These are phyloP conservation scores for Dryadomyces quercus-mongolicae DNA, from an alignment of 2,329 filamentous ascomycete genomes.

Conservation along the genomic window DNA sequence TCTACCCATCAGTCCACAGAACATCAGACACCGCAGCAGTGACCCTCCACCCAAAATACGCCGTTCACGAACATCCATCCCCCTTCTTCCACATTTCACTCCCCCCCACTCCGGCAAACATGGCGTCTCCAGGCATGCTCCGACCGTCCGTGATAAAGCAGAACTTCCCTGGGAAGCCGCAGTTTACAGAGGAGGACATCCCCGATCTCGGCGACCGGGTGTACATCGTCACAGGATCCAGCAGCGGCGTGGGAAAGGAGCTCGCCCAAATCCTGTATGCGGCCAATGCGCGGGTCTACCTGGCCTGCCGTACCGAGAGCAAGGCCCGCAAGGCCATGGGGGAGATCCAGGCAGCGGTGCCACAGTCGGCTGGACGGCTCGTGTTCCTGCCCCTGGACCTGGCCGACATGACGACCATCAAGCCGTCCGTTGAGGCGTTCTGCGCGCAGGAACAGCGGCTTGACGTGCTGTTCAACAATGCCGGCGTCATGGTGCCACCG, in stretches of 20 bases:
- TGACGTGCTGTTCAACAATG: conserved; percentile 26
- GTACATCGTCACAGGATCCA: conserved; percentile 30
- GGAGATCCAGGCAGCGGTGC: conserved; percentile 20
- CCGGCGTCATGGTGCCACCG: conserved; percentile 21
- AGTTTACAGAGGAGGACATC: neutral
- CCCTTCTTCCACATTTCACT: neutral
- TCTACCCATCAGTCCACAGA: no score
- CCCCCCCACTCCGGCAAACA: neutral
- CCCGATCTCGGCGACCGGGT: conserved; percentile 8
- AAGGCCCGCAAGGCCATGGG: conserved; percentile 28
- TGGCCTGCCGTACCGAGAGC: conserved; percentile 29
- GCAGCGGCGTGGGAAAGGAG: conserved; percentile 30
- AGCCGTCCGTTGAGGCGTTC: conserved; percentile 17
- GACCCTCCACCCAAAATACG: no score
- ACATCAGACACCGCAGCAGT: no score
- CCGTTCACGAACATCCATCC: no score
- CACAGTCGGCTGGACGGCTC: conserved; percentile 20
- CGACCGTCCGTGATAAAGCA: neutral
- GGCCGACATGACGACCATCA: conserved; percentile 17
- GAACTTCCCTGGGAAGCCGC: neutral
- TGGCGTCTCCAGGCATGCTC: neutral
- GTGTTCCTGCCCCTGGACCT: conserved; percentile 28
- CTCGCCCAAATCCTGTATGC: conserved; percentile 36
- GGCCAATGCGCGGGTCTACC: conserved; percentile 36
- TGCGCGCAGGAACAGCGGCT: conserved; percentile 17